Percentiles rank a stretch among this genome's conserved stretches.
phyloP scores from a whole-genome alignment of 2,329 filamentous ascomycete genomes.

The Myriangium duriaei region DNA sequence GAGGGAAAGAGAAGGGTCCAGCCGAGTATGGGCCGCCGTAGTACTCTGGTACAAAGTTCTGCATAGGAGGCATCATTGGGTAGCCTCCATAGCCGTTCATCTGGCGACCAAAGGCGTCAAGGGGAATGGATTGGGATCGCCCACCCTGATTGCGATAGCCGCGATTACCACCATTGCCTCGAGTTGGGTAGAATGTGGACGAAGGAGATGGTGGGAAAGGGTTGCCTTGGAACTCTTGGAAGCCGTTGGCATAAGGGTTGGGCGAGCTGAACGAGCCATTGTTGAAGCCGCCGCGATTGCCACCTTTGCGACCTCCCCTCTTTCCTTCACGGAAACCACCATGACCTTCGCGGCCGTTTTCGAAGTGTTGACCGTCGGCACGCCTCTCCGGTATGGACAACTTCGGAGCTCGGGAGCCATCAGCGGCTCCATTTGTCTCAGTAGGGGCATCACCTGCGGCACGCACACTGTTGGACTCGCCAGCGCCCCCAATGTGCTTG shows the following conservation, averaged over 20 bases:
- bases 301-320: constrained; percentile 19
- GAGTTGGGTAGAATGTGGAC: constrained; percentile 16
- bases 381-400: constrained; percentile 3
- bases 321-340: constrained; percentile 13
- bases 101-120: constrained; percentile 38
- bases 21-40: constrained; percentile 39
- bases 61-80: constrained; percentile 15
- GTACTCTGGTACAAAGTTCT: constrained; percentile 32
- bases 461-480: not conserved
- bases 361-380: constrained; percentile 8
- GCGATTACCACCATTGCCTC: constrained; percentile 24
- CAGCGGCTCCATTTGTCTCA: constrained; percentile 1
- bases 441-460: not conserved
- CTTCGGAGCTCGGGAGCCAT: not conserved
- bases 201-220: constrained; percentile 18
- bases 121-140: constrained; percentile 51
- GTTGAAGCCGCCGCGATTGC: constrained; percentile 22
- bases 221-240: constrained; percentile 17
- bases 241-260: constrained; percentile 17
- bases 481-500: not conserved
- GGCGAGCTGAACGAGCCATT: constrained; percentile 21
- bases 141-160: constrained; percentile 39
- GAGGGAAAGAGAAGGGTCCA: constrained; percentile 45
- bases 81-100: constrained; percentile 19
- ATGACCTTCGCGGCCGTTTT: constrained; percentile 10